Evolutionary conservation across 495 filamentous ascomycete genomes (phyloP), one percentile per base, ranked within the genome.

Genomic region (Daldinia loculata): DNA sequence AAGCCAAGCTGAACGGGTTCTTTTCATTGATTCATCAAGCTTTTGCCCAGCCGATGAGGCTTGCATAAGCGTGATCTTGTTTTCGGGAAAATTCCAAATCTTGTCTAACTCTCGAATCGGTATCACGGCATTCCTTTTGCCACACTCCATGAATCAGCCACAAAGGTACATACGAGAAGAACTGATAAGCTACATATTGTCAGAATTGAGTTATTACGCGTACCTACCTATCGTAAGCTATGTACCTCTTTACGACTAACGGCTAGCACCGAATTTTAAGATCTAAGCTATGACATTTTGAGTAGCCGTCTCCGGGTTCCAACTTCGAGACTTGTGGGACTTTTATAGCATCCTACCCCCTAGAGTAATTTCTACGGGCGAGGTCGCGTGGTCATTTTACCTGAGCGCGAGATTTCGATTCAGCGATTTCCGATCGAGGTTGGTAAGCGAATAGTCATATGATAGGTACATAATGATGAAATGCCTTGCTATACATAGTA

Each of bases 31-130:
- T 29, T 48, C 22, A 57, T 58, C 58, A 73, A 73, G 70, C 66
- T 73, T 73, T 52, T 71, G 70, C 70, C 70, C 52, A 73, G 70
- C 38, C 65, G 70, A 51, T 30, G 60, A 61, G 55, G 22, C 64
- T 56, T 51, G 52, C 45, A 50, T 68, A 38, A 48, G 12, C 11
- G 41, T 6, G 51, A 9, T 72, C 64, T 72, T 68, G 69, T 65
- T 72, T 72, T 63, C 30, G 38, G 24, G 38, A 61, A 26, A 68
- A 68, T 68, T 72, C 57, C 68, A 57, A 61, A 34, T 66, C 29
- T 29, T 56, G 36, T 43, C 43, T 2, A 48, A 48, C 6, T 19
- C 2, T 48, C 43, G 7, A 48, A 59, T 64, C 38, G 56, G 55
- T 15, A 34, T 34, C 50, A 43, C 62, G 29, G 59, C 69, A 67